Base-by-base conservation (phyloP, 305 asterid species). In the Withania somnifera region DNA sequence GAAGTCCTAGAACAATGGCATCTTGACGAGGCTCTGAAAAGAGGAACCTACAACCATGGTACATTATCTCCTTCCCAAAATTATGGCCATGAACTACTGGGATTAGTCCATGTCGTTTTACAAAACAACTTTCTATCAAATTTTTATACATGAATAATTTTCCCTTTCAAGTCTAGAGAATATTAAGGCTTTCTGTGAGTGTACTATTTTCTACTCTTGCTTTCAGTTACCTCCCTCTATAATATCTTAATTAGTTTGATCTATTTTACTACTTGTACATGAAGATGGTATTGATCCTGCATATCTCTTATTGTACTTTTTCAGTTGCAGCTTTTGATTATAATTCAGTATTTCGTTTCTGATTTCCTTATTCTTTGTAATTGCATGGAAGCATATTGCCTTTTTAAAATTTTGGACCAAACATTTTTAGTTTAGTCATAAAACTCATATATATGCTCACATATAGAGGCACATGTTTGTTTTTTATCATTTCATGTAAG, bases 11-110 rank as follows among this genome's bases (percentile, higher is more conserved):
- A 83, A 83, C 94, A 77, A 87, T 91, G 88, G 85, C 91, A 82
- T 89, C 94, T 20, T 92, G 87, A 84, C 87, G 95, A 77, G 93
- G 90, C 79, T 84, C 94, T 2, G 93, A 88, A 85, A 92, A 88
- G 88, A 86, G 82, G 85, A 66, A 73, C 68, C 96, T 67, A 68
- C 78, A 3, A 40, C 97, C 64, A 90, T 90, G 90, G 92, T 92
- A 95, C 93, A 40, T 68, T 34, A 34, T 68, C 17, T 40, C 20
- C 19, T 11, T 40, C 78, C 53, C 52, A 68, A 38, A 11, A 11
- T 68, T 63, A n/a, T 38, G 24, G 38, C 26, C 78, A 40, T 40
- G 2, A 17, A n/a, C n/a, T n/a, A n/a, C n/a, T n/a, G n/a, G n/a
- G n/a, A n/a, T n/a, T n/a, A n/a, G n/a, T n/a, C n/a, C n/a, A n/a